phyloP scores from a whole-genome alignment of 176 grass and related monocot genomes.

The Rhynchospora pubera region DNA sequence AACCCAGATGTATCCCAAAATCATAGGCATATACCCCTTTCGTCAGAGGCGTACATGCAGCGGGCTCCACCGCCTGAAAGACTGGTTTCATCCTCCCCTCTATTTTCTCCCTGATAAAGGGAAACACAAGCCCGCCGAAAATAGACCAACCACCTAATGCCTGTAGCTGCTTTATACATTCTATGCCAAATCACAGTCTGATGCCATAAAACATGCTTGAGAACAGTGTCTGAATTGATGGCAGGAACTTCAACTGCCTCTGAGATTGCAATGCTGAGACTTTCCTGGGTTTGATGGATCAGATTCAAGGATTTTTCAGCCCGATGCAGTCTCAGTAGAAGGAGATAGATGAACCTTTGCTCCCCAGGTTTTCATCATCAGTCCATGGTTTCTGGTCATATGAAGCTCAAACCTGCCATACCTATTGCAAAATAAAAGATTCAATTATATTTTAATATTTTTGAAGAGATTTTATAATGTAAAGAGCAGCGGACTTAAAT shows the following conservation, averaged over 20 bases:
- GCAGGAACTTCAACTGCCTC: conserved; percentile 89
- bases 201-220: too few species aligned
- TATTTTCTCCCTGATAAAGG: too few species aligned
- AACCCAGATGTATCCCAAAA: too few species aligned
- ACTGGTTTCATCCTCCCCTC: too few species aligned
- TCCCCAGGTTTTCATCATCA: conserved; percentile 99
- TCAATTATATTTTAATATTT: neutral
- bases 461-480: neutral
- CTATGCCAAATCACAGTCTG: too few species aligned
- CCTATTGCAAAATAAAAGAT: conserved; percentile 20
- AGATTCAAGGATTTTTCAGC: conserved; percentile 38
- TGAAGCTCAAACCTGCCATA: conserved; percentile 92
- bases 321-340: conserved; percentile 46
- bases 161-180: too few species aligned
- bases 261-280: conserved; percentile 88
- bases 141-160: too few species aligned
- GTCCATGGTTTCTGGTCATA: conserved; percentile 89
- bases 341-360: conserved; percentile 83
- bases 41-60: too few species aligned
- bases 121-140: too few species aligned
- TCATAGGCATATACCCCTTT: too few species aligned
- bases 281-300: conserved; percentile 71
- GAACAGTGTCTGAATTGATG: conserved; percentile 47
- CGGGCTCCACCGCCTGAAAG: too few species aligned
- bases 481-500: too few species aligned